Base-by-base conservation (phyloP, 2,329 filamentous ascomycete species). In the Alternaria brassicicola region DNA sequence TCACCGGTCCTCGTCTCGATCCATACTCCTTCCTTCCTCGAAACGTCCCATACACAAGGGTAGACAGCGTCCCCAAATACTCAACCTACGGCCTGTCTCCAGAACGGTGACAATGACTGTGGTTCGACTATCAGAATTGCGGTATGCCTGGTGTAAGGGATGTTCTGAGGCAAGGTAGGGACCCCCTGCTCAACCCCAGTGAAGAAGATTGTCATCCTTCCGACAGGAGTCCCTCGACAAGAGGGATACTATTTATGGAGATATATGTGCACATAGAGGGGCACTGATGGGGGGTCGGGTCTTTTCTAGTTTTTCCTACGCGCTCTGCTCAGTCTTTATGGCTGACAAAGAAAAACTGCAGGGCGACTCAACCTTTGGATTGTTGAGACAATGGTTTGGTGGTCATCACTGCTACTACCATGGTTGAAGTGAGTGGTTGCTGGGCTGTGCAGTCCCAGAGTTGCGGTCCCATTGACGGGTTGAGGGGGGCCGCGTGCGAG, bases 131-230 rank as follows among this genome's bases (percentile, higher is more conserved):
- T 60, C 57, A 53, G 57, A 43, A 50, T 52, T 57, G 57, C 57
- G 53, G 57, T 60, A 57, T 60, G 43, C 43, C 57, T 60, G 53
- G 57, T 57, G 52, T 56, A 57, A 57, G 57, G 57, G 57, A 56
- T 57, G 52, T 60, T 57, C 57, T 60, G 57, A 60, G 43, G 54
- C 52, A 60, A 57, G 57, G 52, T 57, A 60, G 57, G 57, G 57
- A 55, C 49, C 57, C 53, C 52, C 57, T 50, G 47, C 39, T 57
- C 52, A 60, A 60, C 57, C 48, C 42, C 57, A 31, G 48, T 39
- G 57, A 60, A 57, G 52, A 56, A 60, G 38, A 60, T 41, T 55
- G 57, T 57, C 57, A 57, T 60, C 53, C 57, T 60, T 52, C 49
- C 53, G 52, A 60, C 48, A 55, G 57, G 52, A 55, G 52, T 55